These are phyloP conservation scores for Aspergillus nidulans DNA, from an alignment of 495 filamentous ascomycete species.

Conservation along the genomic window DNA sequence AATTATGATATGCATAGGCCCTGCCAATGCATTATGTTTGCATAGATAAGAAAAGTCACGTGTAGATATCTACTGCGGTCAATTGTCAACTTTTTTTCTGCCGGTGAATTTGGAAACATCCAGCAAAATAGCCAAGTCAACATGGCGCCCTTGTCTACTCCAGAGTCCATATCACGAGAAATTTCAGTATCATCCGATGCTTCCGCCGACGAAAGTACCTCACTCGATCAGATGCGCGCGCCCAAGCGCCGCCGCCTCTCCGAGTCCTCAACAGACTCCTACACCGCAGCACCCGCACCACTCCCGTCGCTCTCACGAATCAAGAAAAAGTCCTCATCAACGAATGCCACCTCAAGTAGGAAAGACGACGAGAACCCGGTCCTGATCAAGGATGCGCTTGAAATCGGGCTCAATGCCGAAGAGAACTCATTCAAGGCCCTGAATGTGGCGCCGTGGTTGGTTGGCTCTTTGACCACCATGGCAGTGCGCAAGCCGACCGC, in stretches of 20 bases:
- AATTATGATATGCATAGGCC: background rate
- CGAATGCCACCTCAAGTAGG: constrained; percentile 18
- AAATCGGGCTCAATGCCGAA: constrained; percentile 36
- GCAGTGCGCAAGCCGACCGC: constrained; percentile 83
- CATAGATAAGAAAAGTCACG: constrained; percentile 4
- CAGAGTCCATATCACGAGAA: constrained; percentile 23
- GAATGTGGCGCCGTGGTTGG: constrained; percentile 79
- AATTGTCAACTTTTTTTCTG: constrained; percentile 34
- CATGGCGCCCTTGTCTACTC: constrained; percentile 31
- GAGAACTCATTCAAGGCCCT: constrained; percentile 69
- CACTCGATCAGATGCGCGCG: constrained; percentile 23
- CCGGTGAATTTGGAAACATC: constrained; percentile 27
- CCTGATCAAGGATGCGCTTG: constrained; percentile 40
- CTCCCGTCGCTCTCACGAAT: constrained; percentile 43
- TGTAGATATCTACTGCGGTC: constrained; percentile 26
- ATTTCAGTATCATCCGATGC: constrained; percentile 18
- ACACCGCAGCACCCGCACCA: constrained; percentile 33
- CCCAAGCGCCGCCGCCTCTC: constrained; percentile 44
- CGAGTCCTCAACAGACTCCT: constrained; percentile 36
- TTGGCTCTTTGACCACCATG: constrained; percentile 79
- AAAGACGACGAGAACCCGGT: constrained; percentile 33
- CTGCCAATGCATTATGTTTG: background rate
- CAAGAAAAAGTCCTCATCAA: constrained; percentile 37
- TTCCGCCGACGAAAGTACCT: constrained; percentile 17
- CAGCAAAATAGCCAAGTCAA: constrained; percentile 15